These are phyloP conservation scores for Erigeron philadelphicus DNA, from an alignment of 140 eudicot genomes.

Conservation along the genomic window DNA sequence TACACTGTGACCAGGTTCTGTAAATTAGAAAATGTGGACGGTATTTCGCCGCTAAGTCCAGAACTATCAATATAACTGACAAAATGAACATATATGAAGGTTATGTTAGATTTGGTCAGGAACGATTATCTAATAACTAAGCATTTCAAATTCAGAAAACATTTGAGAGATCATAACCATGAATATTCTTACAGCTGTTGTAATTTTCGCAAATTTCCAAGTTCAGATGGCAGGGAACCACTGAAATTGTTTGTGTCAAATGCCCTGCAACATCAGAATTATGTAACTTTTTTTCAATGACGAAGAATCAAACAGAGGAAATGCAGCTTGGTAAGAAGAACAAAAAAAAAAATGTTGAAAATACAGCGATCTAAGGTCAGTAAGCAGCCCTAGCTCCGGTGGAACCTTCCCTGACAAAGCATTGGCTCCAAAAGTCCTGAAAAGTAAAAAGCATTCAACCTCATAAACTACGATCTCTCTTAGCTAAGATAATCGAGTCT, in stretches of 20 bases:
- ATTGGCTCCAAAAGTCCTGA: constrained; percentile 44
- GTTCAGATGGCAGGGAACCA: constrained; percentile 63
- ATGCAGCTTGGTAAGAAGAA: not conserved
- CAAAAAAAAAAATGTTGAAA: not conserved
- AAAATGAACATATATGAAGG: constrained; percentile 10
- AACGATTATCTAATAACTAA: too few relatives aligned
- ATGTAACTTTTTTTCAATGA: not conserved
- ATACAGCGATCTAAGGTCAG: constrained; percentile 51
- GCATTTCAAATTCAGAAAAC: too few relatives aligned
- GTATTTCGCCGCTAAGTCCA: constrained; percentile 58
- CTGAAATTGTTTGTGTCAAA: constrained; percentile 56
- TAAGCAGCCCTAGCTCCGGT: constrained; percentile 48
- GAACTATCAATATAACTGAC: constrained; percentile 51
- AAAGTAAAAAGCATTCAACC: not conserved
- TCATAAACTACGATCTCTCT: too few relatives aligned
- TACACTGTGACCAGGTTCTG: constrained; percentile 42
- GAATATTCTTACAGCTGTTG: constrained; percentile 39
- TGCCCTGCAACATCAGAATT: constrained; percentile 30
- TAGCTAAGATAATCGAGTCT: too few relatives aligned
- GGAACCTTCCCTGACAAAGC: constrained; percentile 63
- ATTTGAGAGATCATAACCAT: too few relatives aligned
- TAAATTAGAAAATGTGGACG: constrained; percentile 46
- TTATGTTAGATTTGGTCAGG: too few relatives aligned
- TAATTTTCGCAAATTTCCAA: constrained; percentile 51
- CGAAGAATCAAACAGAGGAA: not conserved